Percentiles rank a stretch among this genome's conserved stretches.
Conservation (phyloP, 1,139 yeast genomes). For the Eremothecium sinecaudum region DNA sequence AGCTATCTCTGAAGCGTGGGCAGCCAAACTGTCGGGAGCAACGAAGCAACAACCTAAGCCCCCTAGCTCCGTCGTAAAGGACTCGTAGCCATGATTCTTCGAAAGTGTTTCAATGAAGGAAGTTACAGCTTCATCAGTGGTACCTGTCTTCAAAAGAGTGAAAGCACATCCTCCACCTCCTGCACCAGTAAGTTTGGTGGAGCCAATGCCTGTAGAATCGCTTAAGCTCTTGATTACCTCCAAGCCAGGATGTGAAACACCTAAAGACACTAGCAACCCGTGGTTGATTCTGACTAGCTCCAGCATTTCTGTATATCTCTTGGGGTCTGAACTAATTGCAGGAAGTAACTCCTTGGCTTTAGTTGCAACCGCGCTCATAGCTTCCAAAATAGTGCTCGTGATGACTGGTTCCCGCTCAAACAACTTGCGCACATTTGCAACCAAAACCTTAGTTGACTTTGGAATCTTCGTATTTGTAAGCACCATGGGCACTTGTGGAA, state of each 20-base stretch:
- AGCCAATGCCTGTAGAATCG: constrained; percentile 58
- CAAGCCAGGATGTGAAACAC: constrained; percentile 85
- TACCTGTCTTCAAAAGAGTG: constrained; percentile 56
- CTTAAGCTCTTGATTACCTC: constrained; percentile 61
- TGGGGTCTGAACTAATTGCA: constrained; percentile 33
- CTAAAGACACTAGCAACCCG: constrained; percentile 74
- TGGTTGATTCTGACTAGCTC: constrained; percentile 79
- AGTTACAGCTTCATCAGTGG: constrained; percentile 33
- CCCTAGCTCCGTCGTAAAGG: constrained; percentile 77
- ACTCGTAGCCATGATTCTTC: constrained; percentile 51
- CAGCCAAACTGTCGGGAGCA: constrained; percentile 24
- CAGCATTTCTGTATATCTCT: constrained; percentile 35
- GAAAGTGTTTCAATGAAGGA: constrained; percentile 31
- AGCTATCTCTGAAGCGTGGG: constrained; percentile 19
- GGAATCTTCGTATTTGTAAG: constrained; percentile 82
- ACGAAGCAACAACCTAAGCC: constrained; percentile 75
- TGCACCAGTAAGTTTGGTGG: constrained; percentile 93
- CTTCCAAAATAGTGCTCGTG: constrained; percentile 50
- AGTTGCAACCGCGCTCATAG: constrained; percentile 58
- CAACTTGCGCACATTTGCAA: constrained; percentile 60
- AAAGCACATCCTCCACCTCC: constrained; percentile 99
- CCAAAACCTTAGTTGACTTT: constrained; percentile 76
- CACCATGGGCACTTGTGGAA: constrained; percentile 67
- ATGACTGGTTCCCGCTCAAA: constrained; percentile 46
- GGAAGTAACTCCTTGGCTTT: constrained; percentile 40